Evolutionary conservation across 1,284 basidiomycete genomes (phyloP).

Genomic region (Ustilago esculenta): DNA sequence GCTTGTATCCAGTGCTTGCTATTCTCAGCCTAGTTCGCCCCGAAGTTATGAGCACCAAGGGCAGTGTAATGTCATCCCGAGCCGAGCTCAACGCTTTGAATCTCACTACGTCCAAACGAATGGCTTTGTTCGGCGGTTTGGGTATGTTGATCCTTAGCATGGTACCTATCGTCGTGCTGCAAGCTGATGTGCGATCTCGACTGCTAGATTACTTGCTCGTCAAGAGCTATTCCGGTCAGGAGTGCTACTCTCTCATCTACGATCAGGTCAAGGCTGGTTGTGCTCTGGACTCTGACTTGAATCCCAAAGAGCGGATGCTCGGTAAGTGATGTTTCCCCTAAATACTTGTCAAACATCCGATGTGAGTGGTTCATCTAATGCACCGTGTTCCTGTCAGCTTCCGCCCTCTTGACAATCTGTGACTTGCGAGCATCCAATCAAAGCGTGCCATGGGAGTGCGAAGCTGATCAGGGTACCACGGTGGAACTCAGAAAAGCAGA

Average conservation of each 20-base stretch:
- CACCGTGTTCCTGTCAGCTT: background rate
- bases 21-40: conserved; percentile 2
- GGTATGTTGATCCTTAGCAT: background rate
- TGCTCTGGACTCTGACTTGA: conserved; percentile 10
- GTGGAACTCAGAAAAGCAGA: background rate
- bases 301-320: conserved; percentile 27
- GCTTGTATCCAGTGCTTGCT: background rate
- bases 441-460: conserved; percentile 31
- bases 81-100: background rate
- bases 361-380: too few relatives aligned
- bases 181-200: too few relatives aligned
- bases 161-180: too few relatives aligned
- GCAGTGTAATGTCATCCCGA: background rate
- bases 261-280: conserved; percentile 21
- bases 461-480: background rate
- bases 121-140: conserved; percentile 8
- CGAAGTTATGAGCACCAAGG: background rate
- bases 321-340: too few relatives aligned
- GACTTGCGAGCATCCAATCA: conserved; percentile 28
- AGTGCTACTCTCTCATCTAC: conserved; percentile 25
- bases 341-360: too few relatives aligned
- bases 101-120: conserved; percentile 4
- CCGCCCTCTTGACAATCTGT: conserved; percentile 31
- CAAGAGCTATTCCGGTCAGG: background rate
- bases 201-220: background rate